Evolutionary conservation across 805 yeast species (phyloP), one percentile per base, ranked within the genome.

Genomic region (Candida corydali): DNA sequence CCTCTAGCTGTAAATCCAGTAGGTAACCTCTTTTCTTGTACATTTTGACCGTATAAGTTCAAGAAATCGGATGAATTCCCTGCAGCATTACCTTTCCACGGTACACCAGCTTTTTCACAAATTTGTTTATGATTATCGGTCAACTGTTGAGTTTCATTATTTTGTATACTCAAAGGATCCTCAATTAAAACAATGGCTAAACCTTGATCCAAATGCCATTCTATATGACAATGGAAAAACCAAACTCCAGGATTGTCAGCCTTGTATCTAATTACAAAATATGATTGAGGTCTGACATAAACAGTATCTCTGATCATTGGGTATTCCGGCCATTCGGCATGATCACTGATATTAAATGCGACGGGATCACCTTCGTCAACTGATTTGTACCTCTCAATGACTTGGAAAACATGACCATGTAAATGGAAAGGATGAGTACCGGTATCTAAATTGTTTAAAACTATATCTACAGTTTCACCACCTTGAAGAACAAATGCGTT

Each of bases 1-100:
- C 98, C 98, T 57, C 82, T 81, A 40, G 95, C 86, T 34, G 98
- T 91, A 76, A 93, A 93, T n/a, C 97, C 97, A 29, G 70, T 57
- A 32, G 98, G 98, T 51, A 93, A 74, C 25, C 63, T 49, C 46
- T 69, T 66, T 22, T 46, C 68, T 66, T 89, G 97, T 26, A 73
- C 69, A 57, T 82, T 81, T 66, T 86, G 78, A 43, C 95, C 95
- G 6, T 70, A 59, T 50, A 93, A 71, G 59, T 91, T 81, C 40
- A 78, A 55, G 65, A 65, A 78, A 56, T 83, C 35, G 14, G 82
- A 69, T 29, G 75, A 47, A 68, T 86, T 86, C 42, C 76, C 95
- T 37, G 97, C 98, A 44, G 98, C 98, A 57, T 93, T 93, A 58
- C 96, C 96, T 34, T 57, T 61, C 41, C 51, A 52, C 10, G 75